Conservation (phyloP, 2,329 filamentous ascomycete species). For the Microsporum ferrugineum region DNA sequence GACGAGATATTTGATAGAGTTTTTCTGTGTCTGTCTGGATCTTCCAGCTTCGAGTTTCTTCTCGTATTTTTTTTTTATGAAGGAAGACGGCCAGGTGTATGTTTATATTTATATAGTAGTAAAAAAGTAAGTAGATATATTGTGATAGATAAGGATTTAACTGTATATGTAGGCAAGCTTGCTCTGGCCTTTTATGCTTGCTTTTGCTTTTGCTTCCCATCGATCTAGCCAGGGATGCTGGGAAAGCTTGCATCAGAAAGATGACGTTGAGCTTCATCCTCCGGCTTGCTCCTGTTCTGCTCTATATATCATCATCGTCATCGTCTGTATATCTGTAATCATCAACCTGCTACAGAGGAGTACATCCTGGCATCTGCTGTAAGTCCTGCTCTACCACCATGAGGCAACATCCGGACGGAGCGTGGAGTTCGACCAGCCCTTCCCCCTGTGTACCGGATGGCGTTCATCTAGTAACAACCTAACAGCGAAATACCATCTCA, state of each 20-base stretch:
- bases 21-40: background rate
- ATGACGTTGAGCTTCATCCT: background rate
- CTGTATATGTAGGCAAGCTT: background rate
- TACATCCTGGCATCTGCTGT: background rate
- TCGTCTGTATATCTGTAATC: background rate
- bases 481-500: background rate
- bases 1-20: background rate
- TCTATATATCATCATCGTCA: background rate
- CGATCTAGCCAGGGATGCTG: background rate
- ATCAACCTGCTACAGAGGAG: background rate
- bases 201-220: background rate
- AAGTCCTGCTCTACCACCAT: background rate
- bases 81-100: background rate
- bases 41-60: background rate
- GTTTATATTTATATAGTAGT: too few species aligned
- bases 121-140: background rate
- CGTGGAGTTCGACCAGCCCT: background rate
- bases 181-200: background rate
- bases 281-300: background rate
- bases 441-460: background rate
- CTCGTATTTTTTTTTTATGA: background rate
- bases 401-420: background rate
- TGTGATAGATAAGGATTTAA: background rate
- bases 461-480: background rate
- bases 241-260: background rate